A percentile compares a stretch with the other conserved stretches of the same genome.
Evolutionary conservation across 306 rosid species (phyloP).

Genomic region (Cotoneaster glaucophyllus): DNA sequence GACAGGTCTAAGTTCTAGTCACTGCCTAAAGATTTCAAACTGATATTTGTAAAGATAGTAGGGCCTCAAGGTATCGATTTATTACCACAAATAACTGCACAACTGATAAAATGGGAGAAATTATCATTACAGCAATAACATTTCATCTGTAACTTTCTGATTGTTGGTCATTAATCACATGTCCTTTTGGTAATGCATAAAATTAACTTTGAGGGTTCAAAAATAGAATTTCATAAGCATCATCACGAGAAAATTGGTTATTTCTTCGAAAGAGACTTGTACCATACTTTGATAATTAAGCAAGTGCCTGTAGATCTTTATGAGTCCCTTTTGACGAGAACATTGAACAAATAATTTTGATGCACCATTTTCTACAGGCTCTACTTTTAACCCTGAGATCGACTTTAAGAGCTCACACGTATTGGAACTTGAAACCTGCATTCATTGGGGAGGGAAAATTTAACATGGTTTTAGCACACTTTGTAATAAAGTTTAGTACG

Average conservation of each 20-base stretch:
- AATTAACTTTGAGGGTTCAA: not conserved
- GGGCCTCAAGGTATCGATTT: not conserved
- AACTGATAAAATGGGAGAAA: not conserved
- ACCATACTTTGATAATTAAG: slow-evolving; percentile 76
- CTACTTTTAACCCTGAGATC: slow-evolving; percentile 76
- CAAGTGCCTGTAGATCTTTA: slow-evolving; percentile 95
- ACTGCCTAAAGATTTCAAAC: not conserved
- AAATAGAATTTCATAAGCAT: not conserved
- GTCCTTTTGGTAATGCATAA: not conserved
- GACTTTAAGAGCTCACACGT: slow-evolving; percentile 86
- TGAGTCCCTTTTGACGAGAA: slow-evolving; percentile 94
- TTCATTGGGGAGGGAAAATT: slow-evolving; percentile 18
- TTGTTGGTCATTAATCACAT: not conserved
- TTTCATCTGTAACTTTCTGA: not conserved
- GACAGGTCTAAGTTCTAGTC: not conserved
- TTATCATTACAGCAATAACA: not conserved
- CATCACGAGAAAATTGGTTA: not conserved
- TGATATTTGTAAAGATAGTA: not conserved
- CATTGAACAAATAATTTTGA: slow-evolving; percentile 96
- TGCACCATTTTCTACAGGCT: slow-evolving; percentile 87
- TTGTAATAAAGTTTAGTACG: not conserved
- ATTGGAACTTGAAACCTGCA: slow-evolving; percentile 85
- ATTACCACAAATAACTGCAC: not conserved
- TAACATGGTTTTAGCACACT: slow-evolving; percentile 9
- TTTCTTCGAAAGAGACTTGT: not conserved